phyloP scores from a whole-genome alignment of 148 eudicot species.

The Rhododendron mucronatum region DNA sequence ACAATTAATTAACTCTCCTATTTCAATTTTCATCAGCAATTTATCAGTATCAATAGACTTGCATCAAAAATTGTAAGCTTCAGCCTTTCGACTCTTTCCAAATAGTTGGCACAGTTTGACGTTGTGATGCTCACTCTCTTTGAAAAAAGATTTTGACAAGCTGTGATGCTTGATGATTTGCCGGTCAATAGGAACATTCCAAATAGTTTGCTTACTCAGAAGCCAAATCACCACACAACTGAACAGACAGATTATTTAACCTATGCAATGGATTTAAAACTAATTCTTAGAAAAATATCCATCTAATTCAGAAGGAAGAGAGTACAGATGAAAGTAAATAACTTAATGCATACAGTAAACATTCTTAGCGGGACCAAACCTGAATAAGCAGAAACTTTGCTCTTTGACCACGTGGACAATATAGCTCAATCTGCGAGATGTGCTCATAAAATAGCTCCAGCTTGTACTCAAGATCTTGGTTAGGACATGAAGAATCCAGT shows the following conservation, averaged over 20 bases:
- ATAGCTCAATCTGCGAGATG: constrained; percentile 49
- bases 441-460: constrained; percentile 41
- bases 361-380: constrained; percentile 24
- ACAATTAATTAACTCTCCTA: not conserved
- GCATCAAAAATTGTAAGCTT: not conserved
- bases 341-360: not conserved
- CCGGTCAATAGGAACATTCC: not conserved
- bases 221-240: not conserved
- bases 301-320: not conserved
- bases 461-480: constrained; percentile 6
- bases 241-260: not conserved
- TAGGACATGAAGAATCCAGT: constrained; percentile 9
- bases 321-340: not conserved
- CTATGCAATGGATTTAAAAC: not conserved
- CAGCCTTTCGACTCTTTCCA: not conserved
- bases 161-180: not conserved
- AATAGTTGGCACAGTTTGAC: not conserved
- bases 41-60: not conserved
- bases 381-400: constrained; percentile 47
- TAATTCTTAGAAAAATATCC: not conserved
- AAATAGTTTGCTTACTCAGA: not conserved
- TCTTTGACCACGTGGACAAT: constrained; percentile 25
- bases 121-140: not conserved
- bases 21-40: not conserved
- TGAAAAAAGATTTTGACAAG: not conserved